Percentiles rank a stretch among this genome's conserved stretches.
These are phyloP conservation scores for Canavalia ensiformis DNA, from an alignment of 306 rosid species.

Conservation along the genomic window DNA sequence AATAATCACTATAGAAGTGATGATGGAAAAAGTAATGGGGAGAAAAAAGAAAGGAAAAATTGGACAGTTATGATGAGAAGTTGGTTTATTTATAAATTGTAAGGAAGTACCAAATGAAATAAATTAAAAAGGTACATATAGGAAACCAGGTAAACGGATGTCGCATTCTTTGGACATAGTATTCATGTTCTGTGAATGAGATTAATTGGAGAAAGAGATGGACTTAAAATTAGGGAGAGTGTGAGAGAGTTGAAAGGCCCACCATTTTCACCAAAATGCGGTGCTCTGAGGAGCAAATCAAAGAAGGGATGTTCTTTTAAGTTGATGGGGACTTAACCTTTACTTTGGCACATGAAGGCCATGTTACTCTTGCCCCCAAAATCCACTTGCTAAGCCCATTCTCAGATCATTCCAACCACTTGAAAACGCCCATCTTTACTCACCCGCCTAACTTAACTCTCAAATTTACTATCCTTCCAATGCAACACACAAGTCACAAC, in stretches of 20 bases:
- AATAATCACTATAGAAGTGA: background rate
- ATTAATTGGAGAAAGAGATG: constrained; percentile 56
- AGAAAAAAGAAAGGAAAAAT: background rate
- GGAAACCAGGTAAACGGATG: constrained; percentile 43
- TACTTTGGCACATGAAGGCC: constrained; percentile 88
- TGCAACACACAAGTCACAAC: background rate
- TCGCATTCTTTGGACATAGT: constrained; percentile 44
- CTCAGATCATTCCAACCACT: constrained; percentile 63
- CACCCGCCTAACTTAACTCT: constrained; percentile 11
- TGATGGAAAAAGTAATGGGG: background rate
- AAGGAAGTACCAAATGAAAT: constrained; percentile 13
- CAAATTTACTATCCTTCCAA: constrained; percentile 12
- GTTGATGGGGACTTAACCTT: constrained; percentile 72
- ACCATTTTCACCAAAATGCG: constrained; percentile 58
- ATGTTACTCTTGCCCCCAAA: constrained; percentile 91
- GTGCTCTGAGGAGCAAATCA: constrained; percentile 55
- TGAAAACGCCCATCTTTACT: constrained; percentile 45
- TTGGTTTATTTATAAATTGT: background rate
- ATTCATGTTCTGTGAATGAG: constrained; percentile 80
- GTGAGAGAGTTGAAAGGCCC: constrained; percentile 59
- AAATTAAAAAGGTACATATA: constrained; percentile 33
- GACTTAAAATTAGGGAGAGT: constrained; percentile 44
- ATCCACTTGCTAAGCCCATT: constrained; percentile 44
- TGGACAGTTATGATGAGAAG: constrained; percentile 24
- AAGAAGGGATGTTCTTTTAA: constrained; percentile 57